These are phyloP conservation scores for Podospora pseudocomata DNA, from an alignment of 495 filamentous ascomycete genomes.

Conservation along the genomic window DNA sequence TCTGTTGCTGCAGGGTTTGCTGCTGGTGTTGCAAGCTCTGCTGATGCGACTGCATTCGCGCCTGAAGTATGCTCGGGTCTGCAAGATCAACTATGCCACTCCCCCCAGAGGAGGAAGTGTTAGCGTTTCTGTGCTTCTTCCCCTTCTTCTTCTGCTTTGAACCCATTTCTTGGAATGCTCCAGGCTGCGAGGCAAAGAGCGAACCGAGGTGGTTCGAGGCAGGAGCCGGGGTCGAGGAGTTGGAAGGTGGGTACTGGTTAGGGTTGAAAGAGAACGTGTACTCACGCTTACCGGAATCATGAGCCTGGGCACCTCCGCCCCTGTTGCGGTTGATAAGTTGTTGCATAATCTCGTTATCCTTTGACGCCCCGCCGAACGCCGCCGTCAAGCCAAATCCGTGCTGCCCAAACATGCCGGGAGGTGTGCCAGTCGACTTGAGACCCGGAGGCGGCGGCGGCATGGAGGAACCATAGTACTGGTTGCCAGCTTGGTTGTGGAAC, in stretches of 20 bases:
- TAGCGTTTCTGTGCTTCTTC: constrained; percentile 99
- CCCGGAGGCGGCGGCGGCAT: constrained; percentile 93
- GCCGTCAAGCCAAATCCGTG: constrained; percentile 60
- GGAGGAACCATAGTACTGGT: constrained; percentile 60
- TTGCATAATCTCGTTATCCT: constrained; percentile 74
- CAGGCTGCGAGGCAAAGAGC: constrained; percentile 84
- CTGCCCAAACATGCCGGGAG: constrained; percentile 79
- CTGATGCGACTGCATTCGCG: constrained; percentile 86
- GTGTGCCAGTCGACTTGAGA: constrained; percentile 88
- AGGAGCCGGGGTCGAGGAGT: constrained; percentile 84
- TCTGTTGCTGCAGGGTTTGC: constrained; percentile 72
- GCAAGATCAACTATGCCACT: constrained; percentile 98
- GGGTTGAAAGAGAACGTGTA: constrained; percentile 70
- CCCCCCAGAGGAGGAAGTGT: constrained; percentile 99
- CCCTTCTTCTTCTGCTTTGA: constrained; percentile 99
- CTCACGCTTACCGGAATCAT: constrained; percentile 95
- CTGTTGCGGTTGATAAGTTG: constrained; percentile 66
- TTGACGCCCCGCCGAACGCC: constrained; percentile 51
- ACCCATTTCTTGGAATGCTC: constrained; percentile 77
- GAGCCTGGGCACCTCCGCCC: constrained; percentile 59
- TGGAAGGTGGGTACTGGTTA: constrained; percentile 68
- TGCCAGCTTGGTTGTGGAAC: constrained; percentile 56
- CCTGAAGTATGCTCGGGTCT: constrained; percentile 99
- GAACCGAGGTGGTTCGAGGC: constrained; percentile 80
- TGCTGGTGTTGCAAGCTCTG: constrained; percentile 58